Evolutionary conservation across 805 yeast genomes (phyloP).

Genomic region (Pichia californica): DNA sequence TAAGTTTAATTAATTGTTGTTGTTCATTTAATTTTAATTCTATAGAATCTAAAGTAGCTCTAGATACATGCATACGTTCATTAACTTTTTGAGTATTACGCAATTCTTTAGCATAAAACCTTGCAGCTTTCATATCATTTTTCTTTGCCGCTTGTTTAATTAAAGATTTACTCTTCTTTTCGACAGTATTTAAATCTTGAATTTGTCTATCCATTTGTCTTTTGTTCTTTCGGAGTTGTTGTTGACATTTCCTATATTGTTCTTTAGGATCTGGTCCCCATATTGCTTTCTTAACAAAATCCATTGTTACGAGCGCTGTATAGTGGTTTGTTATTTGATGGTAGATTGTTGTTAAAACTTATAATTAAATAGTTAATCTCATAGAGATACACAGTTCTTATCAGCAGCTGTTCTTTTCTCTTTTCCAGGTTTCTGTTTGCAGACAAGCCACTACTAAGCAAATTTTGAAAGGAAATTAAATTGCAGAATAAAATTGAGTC

Average conservation of each 20-base stretch:
- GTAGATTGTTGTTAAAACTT: too few relatives aligned
- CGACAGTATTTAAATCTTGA: slow-evolving; percentile 47
- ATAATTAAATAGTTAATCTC: too few relatives aligned
- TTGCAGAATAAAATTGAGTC: too few relatives aligned
- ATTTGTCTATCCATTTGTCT: slow-evolving; percentile 80
- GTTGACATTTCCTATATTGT: slow-evolving; percentile 73
- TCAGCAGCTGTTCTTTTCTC: too few relatives aligned
- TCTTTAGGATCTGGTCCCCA: slow-evolving; percentile 98
- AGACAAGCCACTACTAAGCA: too few relatives aligned
- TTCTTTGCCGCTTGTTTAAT: slow-evolving; percentile 72
- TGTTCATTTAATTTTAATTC: slow-evolving; percentile 89
- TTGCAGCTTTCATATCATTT: slow-evolving; percentile 69
- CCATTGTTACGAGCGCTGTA: too few relatives aligned
- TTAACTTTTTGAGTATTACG: slow-evolving; percentile 68
- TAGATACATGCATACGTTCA: slow-evolving; percentile 66
- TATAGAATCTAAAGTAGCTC: slow-evolving; percentile 80
- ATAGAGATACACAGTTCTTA: too few relatives aligned
- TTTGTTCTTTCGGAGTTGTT: slow-evolving; percentile 73
- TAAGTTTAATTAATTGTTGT: slow-evolving; percentile 75
- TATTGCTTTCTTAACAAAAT: slow-evolving; percentile 74
- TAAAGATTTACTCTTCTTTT: slow-evolving; percentile 69
- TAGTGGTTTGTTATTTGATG: too few relatives aligned
- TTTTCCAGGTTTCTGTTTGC: too few relatives aligned
- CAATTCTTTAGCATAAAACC: slow-evolving; percentile 75
- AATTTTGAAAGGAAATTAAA: too few relatives aligned